Evolutionary conservation across 805 yeast genomes (phyloP), one percentile per base, ranked within the genome.

Genomic region (Naumovozyma castellii): DNA sequence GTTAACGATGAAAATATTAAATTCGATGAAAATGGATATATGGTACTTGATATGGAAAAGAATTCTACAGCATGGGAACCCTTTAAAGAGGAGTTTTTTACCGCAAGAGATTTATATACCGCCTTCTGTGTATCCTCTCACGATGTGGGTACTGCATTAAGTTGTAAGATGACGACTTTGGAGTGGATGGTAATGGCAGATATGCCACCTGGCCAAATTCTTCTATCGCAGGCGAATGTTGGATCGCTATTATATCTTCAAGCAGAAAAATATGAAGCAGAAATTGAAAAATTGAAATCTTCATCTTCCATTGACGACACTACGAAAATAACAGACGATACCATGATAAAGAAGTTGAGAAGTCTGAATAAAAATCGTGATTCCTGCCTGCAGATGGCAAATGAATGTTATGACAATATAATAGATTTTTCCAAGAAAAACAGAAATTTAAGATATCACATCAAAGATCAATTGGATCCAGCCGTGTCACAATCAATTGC

Each of bases 111-210:
- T 49, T 53, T 84, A 41, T 74, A 79, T 47, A 77, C 84, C 3
- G 86, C 92, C 2, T 65, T 78, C 31, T 80, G 83, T 44, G 61
- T 85, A 40, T 71, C 81, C 1, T 67, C 76, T 13, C 85, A 85
- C n/a, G 86, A 82, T 54, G 64, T 77, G 37, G 64, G 72, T 15
- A 62, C 73, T 35, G 86, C 88, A 1, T 62, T 78, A 15, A 65
- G 73, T 37, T 69, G 81, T 35, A 80, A 79, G 48, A 65, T 76
- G 46, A 69, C 78, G 20, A 75, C 84, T 40, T 77, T 80, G 8
- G 76, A 75, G 51, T 72, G 83, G 70, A 83, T 82, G 92, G 62
- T 78, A n/a, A 61, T 75, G 48, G 82, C 87, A 0, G 83, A 80
- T 33, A 74, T 75, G 49, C 74, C 76, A 13, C 74, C 82, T 0